Conservation (phyloP, 495 filamentous ascomycete species). For the Rhypophila decipiens region DNA sequence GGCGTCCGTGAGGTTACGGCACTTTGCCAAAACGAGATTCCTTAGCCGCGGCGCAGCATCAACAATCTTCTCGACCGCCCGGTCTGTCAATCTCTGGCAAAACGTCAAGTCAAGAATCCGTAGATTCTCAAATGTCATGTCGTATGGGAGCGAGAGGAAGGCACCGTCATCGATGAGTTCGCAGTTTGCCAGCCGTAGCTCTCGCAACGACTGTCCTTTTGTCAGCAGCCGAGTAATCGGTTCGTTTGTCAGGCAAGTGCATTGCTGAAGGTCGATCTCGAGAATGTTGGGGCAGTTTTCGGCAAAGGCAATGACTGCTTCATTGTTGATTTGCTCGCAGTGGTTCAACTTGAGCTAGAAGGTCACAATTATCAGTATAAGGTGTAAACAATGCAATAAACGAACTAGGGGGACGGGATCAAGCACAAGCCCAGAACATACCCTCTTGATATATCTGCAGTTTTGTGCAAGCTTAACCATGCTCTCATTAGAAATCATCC, state of each 20-base stretch:
- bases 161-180: slow-evolving; percentile 74
- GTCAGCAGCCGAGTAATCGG: slow-evolving; percentile 72
- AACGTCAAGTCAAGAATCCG: slow-evolving; percentile 92
- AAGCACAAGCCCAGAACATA: slow-evolving; percentile 38
- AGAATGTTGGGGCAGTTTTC: slow-evolving; percentile 83
- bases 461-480: slow-evolving; percentile 73
- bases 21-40: slow-evolving; percentile 92
- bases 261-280: slow-evolving; percentile 92
- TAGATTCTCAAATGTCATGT: slow-evolving; percentile 70
- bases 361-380: slow-evolving; percentile 18
- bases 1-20: slow-evolving; percentile 81
- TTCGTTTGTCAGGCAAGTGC: slow-evolving; percentile 68
- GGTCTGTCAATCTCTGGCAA: slow-evolving; percentile 74
- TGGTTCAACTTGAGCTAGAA: slow-evolving; percentile 88
- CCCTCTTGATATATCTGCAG: slow-evolving; percentile 82
- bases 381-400: background rate
- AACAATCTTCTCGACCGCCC: slow-evolving; percentile 80
- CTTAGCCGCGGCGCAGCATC: slow-evolving; percentile 78
- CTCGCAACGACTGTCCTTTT: slow-evolving; percentile 72
- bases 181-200: slow-evolving; percentile 82
- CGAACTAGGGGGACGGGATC: background rate
- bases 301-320: slow-evolving; percentile 77
- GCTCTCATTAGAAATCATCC: slow-evolving; percentile 76
- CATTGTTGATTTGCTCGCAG: slow-evolving; percentile 70
- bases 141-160: slow-evolving; percentile 71